Conservation (phyloP, 106 monocot genomes). For the Chionographis japonica region DNA sequence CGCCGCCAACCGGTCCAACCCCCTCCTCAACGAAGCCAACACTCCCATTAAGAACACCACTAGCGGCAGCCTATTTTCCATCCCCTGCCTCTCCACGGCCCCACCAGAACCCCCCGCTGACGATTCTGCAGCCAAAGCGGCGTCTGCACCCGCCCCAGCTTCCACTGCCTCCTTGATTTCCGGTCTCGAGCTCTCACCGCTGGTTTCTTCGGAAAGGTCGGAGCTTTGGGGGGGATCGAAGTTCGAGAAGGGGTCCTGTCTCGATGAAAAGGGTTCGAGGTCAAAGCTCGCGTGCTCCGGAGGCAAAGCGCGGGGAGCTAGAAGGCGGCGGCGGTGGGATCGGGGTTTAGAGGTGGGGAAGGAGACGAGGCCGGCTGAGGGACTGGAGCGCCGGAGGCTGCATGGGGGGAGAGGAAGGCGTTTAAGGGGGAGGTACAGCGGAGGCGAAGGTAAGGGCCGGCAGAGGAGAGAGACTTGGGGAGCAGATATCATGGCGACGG, state of each 20-base stretch:
- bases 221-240: neutral
- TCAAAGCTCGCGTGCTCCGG: slow-evolving; percentile 4
- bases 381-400: neutral
- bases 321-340: neutral
- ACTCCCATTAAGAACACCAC: slow-evolving; percentile 36
- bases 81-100: slow-evolving; percentile 6
- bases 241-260: slow-evolving; percentile 9
- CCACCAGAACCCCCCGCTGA: neutral
- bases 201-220: neutral
- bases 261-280: neutral
- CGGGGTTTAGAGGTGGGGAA: slow-evolving; percentile 4
- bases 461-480: slow-evolving; percentile 63
- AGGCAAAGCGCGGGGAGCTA: slow-evolving; percentile 15
- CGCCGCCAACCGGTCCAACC: slow-evolving; percentile 31
- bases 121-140: slow-evolving; percentile 1
- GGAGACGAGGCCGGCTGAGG: slow-evolving; percentile 2
- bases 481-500: slow-evolving; percentile 43
- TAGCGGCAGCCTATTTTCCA: slow-evolving; percentile 17
- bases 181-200: neutral
- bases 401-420: neutral
- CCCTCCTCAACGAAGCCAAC: slow-evolving; percentile 33
- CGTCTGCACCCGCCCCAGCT: neutral
- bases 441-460: slow-evolving; percentile 24
- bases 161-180: slow-evolving; percentile 1
- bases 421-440: slow-evolving; percentile 3